These are phyloP conservation scores for Botryosphaeria agaves DNA, from an alignment of 2,329 filamentous ascomycete species.

Conservation along the genomic window DNA sequence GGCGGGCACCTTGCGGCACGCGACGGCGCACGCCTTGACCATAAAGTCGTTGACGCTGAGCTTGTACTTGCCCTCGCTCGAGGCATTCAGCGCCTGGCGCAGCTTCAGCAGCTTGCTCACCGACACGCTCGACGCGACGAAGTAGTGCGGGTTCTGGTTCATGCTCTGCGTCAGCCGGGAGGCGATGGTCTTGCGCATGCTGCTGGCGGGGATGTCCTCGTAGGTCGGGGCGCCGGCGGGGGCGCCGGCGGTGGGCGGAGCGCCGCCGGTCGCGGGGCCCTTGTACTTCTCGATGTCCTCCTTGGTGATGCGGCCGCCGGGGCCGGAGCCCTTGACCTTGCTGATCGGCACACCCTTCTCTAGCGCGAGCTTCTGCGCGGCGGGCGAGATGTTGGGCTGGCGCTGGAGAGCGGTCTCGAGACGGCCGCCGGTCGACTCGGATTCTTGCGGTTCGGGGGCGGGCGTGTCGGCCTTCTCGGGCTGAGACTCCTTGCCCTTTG, in stretches of 20 bases:
- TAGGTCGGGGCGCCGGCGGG: constrained; percentile 46
- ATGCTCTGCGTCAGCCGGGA: constrained; percentile 75
- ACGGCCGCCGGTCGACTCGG: constrained; percentile 54
- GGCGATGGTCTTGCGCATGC: constrained; percentile 98
- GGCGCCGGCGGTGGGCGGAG: constrained; percentile 28
- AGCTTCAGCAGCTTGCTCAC: constrained; percentile 94
- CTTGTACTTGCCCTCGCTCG: constrained; percentile 88
- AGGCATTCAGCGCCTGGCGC: constrained; percentile 78
- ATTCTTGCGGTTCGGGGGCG: constrained; percentile 46
- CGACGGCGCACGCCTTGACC: constrained; percentile 84
- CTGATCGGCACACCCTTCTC: constrained; percentile 69
- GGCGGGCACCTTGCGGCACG: constrained; percentile 81
- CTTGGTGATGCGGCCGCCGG: constrained; percentile 75
- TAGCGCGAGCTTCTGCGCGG: constrained; percentile 65
- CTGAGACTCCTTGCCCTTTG: constrained; percentile 17
- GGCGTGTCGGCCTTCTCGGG: constrained; percentile 30
- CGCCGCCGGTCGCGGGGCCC: constrained; percentile 26
- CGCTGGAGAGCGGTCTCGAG: constrained; percentile 76
- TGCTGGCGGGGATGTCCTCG: constrained; percentile 67
- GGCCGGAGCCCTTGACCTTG: constrained; percentile 71
- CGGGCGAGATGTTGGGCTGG: constrained; percentile 52
- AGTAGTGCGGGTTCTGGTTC: constrained; percentile 95
- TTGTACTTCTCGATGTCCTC: constrained; percentile 82
- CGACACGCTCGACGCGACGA: constrained; percentile 78
- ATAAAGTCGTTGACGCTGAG: constrained; percentile 99